These are phyloP conservation scores for Rhododendron griersonianum DNA, from an alignment of 148 eudicot genomes.

Conservation along the genomic window DNA sequence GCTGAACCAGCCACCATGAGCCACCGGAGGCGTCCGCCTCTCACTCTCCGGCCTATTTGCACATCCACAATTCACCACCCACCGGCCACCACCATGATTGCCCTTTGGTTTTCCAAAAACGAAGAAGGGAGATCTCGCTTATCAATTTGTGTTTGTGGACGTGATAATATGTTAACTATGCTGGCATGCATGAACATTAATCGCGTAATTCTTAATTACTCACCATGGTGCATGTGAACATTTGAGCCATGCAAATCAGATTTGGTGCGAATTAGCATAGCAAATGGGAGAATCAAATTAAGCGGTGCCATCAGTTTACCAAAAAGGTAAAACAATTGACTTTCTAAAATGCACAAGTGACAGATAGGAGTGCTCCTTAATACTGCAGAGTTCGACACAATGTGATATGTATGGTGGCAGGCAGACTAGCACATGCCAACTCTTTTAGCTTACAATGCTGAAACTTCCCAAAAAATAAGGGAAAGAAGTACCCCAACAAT, in stretches of 20 bases:
- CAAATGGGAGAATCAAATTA: not conserved
- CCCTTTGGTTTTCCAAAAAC: not conserved
- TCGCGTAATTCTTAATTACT: too few relatives aligned
- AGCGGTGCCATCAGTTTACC: not conserved
- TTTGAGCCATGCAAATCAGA: not conserved
- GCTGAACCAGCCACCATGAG: not conserved
- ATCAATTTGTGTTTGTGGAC: not conserved
- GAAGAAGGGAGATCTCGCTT: not conserved
- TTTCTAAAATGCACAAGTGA: not conserved
- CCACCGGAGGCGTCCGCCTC: not conserved
- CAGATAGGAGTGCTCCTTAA: not conserved
- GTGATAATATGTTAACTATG: not conserved
- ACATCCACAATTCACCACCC: not conserved
- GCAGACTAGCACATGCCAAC: not conserved
- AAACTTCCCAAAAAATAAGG: too few relatives aligned
- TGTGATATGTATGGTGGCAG: not conserved
- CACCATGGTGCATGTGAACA: too few relatives aligned
- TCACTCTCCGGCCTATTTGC: not conserved
- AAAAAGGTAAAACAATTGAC: constrained; percentile 5
- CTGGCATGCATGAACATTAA: too few relatives aligned
- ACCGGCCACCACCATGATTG: too few relatives aligned
- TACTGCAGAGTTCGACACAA: not conserved
- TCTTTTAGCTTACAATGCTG: not conserved
- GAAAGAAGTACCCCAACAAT: not conserved
- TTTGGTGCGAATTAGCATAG: not conserved